Percentiles rank a stretch among this genome's conserved stretches.
phyloP scores from a whole-genome alignment of 2,329 filamentous ascomycete genomes.

The Seiridium cupressi region DNA sequence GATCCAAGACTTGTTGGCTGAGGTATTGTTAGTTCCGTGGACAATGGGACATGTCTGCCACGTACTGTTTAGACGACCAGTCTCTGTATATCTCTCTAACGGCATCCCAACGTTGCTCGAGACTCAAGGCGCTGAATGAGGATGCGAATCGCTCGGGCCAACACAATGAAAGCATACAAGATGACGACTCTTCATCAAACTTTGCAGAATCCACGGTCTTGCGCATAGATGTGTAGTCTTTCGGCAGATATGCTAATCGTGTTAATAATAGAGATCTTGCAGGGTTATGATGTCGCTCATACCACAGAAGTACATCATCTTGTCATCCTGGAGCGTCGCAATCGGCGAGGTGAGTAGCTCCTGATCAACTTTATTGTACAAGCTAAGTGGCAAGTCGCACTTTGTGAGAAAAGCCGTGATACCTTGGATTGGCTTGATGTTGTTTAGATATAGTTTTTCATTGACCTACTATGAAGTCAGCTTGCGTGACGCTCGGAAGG shows the following conservation, averaged over 20 bases:
- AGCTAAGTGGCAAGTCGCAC: not conserved
- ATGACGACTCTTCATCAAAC: not conserved
- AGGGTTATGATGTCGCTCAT: not conserved
- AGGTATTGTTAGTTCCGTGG: not conserved
- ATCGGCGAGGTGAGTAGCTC: not conserved
- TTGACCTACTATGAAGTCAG: not conserved
- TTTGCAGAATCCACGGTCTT: not conserved
- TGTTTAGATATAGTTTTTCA: not conserved
- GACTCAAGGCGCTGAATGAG: not conserved
- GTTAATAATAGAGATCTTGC: not conserved
- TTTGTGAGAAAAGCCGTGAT: not conserved
- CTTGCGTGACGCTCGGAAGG: not conserved
- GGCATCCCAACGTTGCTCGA: not conserved
- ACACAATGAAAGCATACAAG: not conserved
- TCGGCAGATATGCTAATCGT: not conserved
- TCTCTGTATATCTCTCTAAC: not conserved
- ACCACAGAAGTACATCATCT: slow-evolving; percentile 2
- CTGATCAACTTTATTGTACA: slow-evolving; percentile 1
- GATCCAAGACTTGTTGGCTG: slow-evolving; percentile 1
- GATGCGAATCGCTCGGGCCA: not conserved
- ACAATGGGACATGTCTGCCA: not conserved
- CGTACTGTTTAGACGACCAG: not conserved
- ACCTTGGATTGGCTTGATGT: not conserved
- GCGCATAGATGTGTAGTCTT: not conserved
- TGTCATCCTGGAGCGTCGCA: not conserved